Evolutionary conservation across 164 flowering plant genomes (phyloP).

Genomic region (Dillenia turbinata): DNA sequence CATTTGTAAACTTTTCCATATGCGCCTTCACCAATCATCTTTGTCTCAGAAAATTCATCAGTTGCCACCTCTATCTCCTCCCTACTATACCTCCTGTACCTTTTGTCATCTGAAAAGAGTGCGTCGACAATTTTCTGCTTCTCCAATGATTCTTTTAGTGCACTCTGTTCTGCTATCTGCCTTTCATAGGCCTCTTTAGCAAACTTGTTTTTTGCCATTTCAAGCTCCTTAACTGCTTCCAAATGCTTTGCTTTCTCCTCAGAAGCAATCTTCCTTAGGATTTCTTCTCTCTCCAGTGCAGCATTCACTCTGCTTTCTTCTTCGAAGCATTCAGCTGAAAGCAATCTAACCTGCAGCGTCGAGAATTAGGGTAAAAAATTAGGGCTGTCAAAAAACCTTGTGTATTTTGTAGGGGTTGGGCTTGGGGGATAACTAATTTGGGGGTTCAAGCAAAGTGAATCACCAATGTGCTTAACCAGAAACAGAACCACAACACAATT

Average conservation of each 20-base stretch:
- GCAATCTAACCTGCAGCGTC: conserved; percentile 44
- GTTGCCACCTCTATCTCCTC: conserved; percentile 75
- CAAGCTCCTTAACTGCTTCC: conserved; percentile 54
- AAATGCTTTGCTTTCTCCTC: conserved; percentile 59
- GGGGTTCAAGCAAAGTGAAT: no score
- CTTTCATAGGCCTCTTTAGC: conserved; percentile 60
- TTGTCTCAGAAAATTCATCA: conserved; percentile 47
- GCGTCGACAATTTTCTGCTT: conserved; percentile 52
- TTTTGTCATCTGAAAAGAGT: conserved; percentile 44
- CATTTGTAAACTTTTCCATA: conserved; percentile 86
- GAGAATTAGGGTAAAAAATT: not conserved
- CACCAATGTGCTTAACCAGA: no score
- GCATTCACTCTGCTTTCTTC: conserved; percentile 51
- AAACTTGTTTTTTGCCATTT: conserved; percentile 52
- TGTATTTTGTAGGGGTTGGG: no score
- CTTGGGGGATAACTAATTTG: no score
- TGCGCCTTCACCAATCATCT: conserved; percentile 78
- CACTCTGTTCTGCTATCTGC: conserved; percentile 60
- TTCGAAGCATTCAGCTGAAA: conserved; percentile 60
- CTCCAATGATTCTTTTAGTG: conserved; percentile 50
- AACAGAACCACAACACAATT: no score
- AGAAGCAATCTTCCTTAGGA: conserved; percentile 47
- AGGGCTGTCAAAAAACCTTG: no score
- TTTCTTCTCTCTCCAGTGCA: conserved; percentile 56
- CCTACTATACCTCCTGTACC: conserved; percentile 63